These are phyloP conservation scores for Wickerhamomyces bovis DNA, from an alignment of 805 yeast genomes.

Conservation along the genomic window DNA sequence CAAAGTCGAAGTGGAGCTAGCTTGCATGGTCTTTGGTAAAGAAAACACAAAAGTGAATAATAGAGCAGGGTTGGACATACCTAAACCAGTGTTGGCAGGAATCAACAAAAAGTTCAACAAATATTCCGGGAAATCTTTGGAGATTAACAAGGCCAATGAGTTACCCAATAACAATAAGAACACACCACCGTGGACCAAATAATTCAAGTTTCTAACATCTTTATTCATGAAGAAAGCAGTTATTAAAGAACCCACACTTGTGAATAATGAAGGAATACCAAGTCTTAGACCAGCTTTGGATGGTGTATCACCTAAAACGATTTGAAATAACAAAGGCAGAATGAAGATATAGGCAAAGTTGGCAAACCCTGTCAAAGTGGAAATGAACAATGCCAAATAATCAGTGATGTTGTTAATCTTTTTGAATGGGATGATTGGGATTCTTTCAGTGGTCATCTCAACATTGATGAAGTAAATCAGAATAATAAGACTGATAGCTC, in stretches of 20 bases:
- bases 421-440: slow-evolving; percentile 30
- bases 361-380: slow-evolving; percentile 33
- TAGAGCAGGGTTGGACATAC: slow-evolving; percentile 56
- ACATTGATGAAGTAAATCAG: slow-evolving; percentile 14
- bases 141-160: slow-evolving; percentile 32
- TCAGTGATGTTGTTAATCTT: slow-evolving; percentile 23
- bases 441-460: slow-evolving; percentile 23
- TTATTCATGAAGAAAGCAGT: slow-evolving; percentile 35
- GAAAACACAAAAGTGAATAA: slow-evolving; percentile 62
- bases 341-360: slow-evolving; percentile 35
- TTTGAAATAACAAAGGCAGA: slow-evolving; percentile 36
- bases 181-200: slow-evolving; percentile 30
- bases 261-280: slow-evolving; percentile 34
- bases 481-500: slow-evolving; percentile 13
- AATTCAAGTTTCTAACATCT: slow-evolving; percentile 21
- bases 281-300: slow-evolving; percentile 36
- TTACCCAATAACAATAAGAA: slow-evolving; percentile 32
- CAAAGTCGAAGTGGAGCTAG: slow-evolving; percentile 57
- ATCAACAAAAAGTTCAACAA: slow-evolving; percentile 35
- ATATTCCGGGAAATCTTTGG: slow-evolving; percentile 28
- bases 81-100: slow-evolving; percentile 44
- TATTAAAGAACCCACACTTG: slow-evolving; percentile 37
- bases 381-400: slow-evolving; percentile 24
- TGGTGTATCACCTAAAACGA: slow-evolving; percentile 34
- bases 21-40: slow-evolving; percentile 56